Evolutionary conservation across 2,329 filamentous ascomycete species (phyloP).

Genomic region (Colletotrichum falcatum): DNA sequence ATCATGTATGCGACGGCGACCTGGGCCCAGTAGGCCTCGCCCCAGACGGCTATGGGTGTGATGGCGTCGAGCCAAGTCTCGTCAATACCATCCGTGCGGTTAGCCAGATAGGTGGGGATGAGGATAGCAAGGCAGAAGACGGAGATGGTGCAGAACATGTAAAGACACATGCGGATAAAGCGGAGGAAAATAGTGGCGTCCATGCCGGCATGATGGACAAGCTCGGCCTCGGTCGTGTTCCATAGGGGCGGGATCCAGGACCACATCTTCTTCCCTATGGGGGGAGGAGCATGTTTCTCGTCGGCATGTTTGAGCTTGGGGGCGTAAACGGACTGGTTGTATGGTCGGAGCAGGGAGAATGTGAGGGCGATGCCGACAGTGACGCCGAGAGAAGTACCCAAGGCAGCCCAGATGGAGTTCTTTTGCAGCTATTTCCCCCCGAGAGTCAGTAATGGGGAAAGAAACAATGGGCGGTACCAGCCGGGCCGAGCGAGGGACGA

Average conservation of each 20-base stretch:
- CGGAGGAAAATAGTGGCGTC: constrained; percentile 93
- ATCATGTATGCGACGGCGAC: constrained; percentile 73
- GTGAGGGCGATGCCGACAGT: constrained; percentile 78
- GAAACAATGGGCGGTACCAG: too few relatives aligned
- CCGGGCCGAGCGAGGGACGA: rapidly evolving
- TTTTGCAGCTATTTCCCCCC: constrained; percentile 54
- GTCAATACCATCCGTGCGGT: constrained; percentile 45
- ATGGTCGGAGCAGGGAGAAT: constrained; percentile 91
- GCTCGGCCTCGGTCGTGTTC: constrained; percentile 79
- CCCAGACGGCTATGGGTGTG: constrained; percentile 68
- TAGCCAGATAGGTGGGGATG: constrained; percentile 80
- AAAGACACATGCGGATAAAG: constrained; percentile 90
- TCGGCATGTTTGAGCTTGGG: constrained; percentile 94
- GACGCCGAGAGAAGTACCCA: constrained; percentile 83
- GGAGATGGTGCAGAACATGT: constrained; percentile 82
- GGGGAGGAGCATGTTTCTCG: constrained; percentile 87
- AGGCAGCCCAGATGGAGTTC: constrained; percentile 79
- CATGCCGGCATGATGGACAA: constrained; percentile 87
- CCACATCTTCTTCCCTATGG: constrained; percentile 86
- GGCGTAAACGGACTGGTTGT: constrained; percentile 92
- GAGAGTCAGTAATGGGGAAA: background rate
- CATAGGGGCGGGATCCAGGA: constrained; percentile 87
- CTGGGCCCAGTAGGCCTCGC: constrained; percentile 68
- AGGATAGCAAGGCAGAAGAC: constrained; percentile 81
- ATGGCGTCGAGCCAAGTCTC: constrained; percentile 67